Conservation (phyloP, 140 eudicot genomes). For the Senecio squalidus region DNA sequence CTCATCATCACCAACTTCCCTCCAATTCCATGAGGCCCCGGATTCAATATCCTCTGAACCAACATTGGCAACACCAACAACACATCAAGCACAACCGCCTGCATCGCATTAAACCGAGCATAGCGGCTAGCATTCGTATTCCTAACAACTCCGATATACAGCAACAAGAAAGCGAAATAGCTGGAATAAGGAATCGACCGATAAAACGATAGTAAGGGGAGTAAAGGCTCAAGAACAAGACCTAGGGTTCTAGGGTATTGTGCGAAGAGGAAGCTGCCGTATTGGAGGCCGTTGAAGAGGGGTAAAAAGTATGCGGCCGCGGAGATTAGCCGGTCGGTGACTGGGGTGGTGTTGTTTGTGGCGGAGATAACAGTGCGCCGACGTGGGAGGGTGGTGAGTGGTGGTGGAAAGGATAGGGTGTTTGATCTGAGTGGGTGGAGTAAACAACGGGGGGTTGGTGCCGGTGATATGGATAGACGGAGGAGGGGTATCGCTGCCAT, state of each 20-base stretch:
- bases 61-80: conserved; percentile 59
- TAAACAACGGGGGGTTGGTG: background rate
- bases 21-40: conserved; percentile 64
- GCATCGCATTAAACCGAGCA: conserved; percentile 82
- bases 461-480: background rate
- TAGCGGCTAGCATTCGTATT: conserved; percentile 53
- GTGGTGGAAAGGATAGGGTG: background rate
- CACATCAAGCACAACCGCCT: conserved; percentile 81
- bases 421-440: conserved; percentile 14
- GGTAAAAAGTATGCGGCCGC: conserved; percentile 86
- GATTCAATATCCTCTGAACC: conserved; percentile 52
- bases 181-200: conserved; percentile 70
- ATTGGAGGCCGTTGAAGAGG: conserved; percentile 85
- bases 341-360: conserved; percentile 59
- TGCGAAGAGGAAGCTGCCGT: conserved; percentile 81
- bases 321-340: conserved; percentile 76
- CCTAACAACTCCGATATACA: conserved; percentile 62
- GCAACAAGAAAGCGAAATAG: conserved; percentile 56
- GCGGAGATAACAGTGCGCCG: conserved; percentile 23
- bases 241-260: conserved; percentile 62
- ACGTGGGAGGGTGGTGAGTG: background rate
- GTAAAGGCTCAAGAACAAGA: conserved; percentile 46
- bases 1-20: conserved; percentile 48
- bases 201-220: conserved; percentile 64
- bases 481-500: conserved; percentile 4